These are phyloP conservation scores for Scheffersomyces coipomensis DNA, from an alignment of 805 yeast species.

Conservation along the genomic window DNA sequence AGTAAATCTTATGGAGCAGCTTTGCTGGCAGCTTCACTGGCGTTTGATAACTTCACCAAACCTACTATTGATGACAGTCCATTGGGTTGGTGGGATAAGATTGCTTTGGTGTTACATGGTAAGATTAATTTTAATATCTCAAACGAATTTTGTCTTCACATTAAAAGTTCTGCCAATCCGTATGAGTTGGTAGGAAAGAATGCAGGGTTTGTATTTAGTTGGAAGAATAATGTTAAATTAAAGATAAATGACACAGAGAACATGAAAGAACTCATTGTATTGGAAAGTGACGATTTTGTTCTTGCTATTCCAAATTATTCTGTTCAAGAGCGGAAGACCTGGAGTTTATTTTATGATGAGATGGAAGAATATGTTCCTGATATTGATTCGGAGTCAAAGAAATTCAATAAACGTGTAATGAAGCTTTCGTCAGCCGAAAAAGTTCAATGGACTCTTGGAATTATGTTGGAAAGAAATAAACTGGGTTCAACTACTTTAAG, in stretches of 20 bases:
- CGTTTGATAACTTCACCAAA: conserved; percentile 45
- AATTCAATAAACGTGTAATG: conserved; percentile 45
- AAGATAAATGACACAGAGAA: conserved; percentile 50
- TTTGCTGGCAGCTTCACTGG: conserved; percentile 45
- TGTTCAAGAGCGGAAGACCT: conserved; percentile 27
- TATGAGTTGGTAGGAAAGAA: conserved; percentile 55
- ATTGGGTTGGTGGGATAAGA: conserved; percentile 51
- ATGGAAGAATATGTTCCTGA: conserved; percentile 15
- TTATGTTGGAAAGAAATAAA: conserved; percentile 65
- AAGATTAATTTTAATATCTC: conserved; percentile 45
- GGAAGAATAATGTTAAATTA: conserved; percentile 55
- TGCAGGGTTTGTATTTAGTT: conserved; percentile 64
- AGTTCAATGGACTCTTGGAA: conserved; percentile 78
- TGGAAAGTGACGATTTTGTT: conserved; percentile 56
- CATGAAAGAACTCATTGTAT: conserved; percentile 49
- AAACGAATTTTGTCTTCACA: conserved; percentile 58
- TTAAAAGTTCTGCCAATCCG: conserved; percentile 61
- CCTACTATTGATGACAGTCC: conserved; percentile 46
- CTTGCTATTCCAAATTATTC: conserved; percentile 56
- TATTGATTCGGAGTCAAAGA: conserved; percentile 25
- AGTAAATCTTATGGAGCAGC: conserved; percentile 64
- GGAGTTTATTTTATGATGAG: conserved; percentile 36
- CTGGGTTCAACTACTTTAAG: conserved; percentile 25
- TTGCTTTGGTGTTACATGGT: conserved; percentile 56
- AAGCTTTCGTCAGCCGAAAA: conserved; percentile 56